Base-by-base conservation (phyloP, 805 yeast genomes). In the Phaffomyces thermotolerans region DNA sequence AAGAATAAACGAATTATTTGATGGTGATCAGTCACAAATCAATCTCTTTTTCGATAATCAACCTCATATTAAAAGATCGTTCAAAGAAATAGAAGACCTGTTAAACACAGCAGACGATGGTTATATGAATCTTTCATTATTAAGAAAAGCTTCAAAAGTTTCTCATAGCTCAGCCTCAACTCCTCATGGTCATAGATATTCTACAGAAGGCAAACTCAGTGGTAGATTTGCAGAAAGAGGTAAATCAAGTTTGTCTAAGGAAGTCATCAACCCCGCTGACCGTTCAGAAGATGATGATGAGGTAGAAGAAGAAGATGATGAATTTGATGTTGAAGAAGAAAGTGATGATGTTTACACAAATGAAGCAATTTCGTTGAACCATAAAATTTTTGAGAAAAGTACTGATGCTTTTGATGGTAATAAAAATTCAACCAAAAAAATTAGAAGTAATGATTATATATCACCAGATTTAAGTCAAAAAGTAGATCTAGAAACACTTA, bases 91-190 rank as follows among this genome's bases (percentile, higher is more conserved):
- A 47, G 79, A 78, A 45, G 71, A 71, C 12, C 73, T 78, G 25
- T 62, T 81, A 56, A 73, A 73, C 46, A 73, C 79, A 8, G 72
- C 79, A 37, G 87, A 82, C 57, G 83, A 81, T 57, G 88, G 87
- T 1, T 72, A 72, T 51, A 60, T 80, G 58, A 85, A 81, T 59
- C 52, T 76, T 34, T 68, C 72, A 0, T 57, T 80, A 27, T 61
- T 81, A 52, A 71, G 73, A 56, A 73, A 74, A 43, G 69, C 76
- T 2, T 62, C 71, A 20, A 66, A 64, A 45, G 63, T 60, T 3
- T 48, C 52, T 0, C 38, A 42, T 6, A 35, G 36, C 6, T 37
- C 52, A 2, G 29, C 25, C 4, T 33, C 42, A 9, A 22, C 29
- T 9, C 32, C 43, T 1, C n/a, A 41, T 29, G 43, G 45, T 4